A percentile compares a stretch with the other conserved stretches of the same genome.
These are phyloP conservation scores for Nitzschia putrida DNA, from an alignment of 108 stramenopile species.

Conservation along the genomic window DNA sequence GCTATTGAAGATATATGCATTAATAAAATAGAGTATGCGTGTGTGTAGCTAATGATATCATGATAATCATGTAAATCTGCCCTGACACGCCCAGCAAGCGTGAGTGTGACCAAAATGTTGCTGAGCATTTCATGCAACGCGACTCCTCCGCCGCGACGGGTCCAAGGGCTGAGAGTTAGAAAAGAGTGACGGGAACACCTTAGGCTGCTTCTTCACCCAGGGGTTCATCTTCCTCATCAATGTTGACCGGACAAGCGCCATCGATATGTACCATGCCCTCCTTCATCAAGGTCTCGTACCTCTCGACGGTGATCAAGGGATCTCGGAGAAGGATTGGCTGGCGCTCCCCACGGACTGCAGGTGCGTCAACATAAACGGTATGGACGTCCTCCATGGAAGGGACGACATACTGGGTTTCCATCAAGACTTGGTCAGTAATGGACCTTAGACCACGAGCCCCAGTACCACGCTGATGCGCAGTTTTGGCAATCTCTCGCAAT, in stretches of 20 bases:
- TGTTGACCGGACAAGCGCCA: constrained; percentile 53
- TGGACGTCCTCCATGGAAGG: constrained; percentile 85
- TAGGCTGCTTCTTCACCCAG: constrained; percentile 55
- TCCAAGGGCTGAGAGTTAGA: too few relatives aligned
- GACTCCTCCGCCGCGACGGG: too few relatives aligned
- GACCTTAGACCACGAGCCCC: constrained; percentile 95
- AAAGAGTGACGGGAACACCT: background rate
- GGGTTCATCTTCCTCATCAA: constrained; percentile 52
- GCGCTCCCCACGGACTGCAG: constrained; percentile 82
- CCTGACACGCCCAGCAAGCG: too few relatives aligned
- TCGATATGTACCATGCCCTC: constrained; percentile 56
- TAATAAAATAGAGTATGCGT: too few relatives aligned
- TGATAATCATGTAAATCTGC: too few relatives aligned
- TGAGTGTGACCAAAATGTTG: too few relatives aligned
- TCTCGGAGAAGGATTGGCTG: constrained; percentile 81
- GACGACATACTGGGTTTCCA: constrained; percentile 93
- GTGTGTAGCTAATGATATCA: too few relatives aligned
- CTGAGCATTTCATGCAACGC: too few relatives aligned
- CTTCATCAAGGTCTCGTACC: constrained; percentile 66
- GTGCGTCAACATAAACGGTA: constrained; percentile 93
- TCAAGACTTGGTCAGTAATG: constrained; percentile 91
- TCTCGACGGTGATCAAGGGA: constrained; percentile 73
- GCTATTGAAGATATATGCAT: too few relatives aligned
- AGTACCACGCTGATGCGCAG: constrained; percentile 89
- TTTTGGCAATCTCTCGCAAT: constrained; percentile 86